A percentile compares a stretch with the other conserved stretches of the same genome.
These are phyloP conservation scores for Kodamaea sagamina DNA, from an alignment of 805 yeast species.

Conservation along the genomic window DNA sequence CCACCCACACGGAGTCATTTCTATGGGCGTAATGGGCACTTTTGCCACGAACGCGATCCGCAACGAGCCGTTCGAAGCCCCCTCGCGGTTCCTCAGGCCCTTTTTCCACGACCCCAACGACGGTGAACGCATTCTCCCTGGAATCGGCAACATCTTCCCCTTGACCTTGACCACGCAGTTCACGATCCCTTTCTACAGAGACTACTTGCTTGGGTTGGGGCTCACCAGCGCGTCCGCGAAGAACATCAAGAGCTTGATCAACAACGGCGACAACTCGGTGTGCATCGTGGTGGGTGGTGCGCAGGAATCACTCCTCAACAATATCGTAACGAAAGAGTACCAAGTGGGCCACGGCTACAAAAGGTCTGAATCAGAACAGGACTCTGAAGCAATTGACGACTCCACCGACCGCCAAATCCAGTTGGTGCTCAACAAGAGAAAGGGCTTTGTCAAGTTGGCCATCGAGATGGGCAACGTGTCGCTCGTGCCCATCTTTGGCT, in stretches of 20 bases:
- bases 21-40: constrained; percentile 86
- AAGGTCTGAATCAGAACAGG: constrained; percentile 10
- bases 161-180: constrained; percentile 85
- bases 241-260: constrained; percentile 66
- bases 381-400: constrained; percentile 7
- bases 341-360: constrained; percentile 39
- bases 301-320: constrained; percentile 71
- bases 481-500: constrained; percentile 85
- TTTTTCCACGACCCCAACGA: constrained; percentile 66
- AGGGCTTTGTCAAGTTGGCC: constrained; percentile 89
- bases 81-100: constrained; percentile 32
- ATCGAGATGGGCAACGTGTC: constrained; percentile 73
- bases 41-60: constrained; percentile 59
- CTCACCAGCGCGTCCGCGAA: constrained; percentile 78
- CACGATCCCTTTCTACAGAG: constrained; percentile 80
- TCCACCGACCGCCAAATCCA: constrained; percentile 50
- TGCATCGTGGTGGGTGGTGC: constrained; percentile 97
- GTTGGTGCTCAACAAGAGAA: constrained; percentile 72
- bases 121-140: constrained; percentile 73
- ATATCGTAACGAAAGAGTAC: constrained; percentile 35
- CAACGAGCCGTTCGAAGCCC: constrained; percentile 46
- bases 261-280: constrained; percentile 66
- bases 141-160: constrained; percentile 70
- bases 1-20: constrained; percentile 96
- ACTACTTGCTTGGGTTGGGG: constrained; percentile 79